A percentile compares a stretch with the other conserved stretches of the same genome.
Conservation (phyloP, 495 filamentous ascomycete genomes). For the Choiromyces venosus region DNA sequence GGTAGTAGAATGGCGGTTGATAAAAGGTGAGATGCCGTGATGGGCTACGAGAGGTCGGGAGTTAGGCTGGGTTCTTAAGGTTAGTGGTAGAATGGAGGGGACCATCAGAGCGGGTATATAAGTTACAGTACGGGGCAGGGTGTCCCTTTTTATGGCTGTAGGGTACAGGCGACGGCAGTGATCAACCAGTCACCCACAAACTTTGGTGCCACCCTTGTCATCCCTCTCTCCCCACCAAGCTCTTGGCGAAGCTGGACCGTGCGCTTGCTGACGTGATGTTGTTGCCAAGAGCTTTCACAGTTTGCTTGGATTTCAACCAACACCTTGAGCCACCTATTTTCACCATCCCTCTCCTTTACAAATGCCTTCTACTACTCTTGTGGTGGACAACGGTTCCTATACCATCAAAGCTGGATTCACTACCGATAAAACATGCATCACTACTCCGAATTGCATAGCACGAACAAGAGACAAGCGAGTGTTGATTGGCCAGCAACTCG, state of each 20-base stretch:
- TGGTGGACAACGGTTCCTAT: conserved; percentile 91
- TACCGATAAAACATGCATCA: conserved; percentile 51
- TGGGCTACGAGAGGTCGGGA: not conserved
- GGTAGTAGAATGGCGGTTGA: conserved; percentile 8
- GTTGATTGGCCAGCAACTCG: conserved; percentile 75
- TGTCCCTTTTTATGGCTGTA: not conserved
- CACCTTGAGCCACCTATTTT: not conserved
- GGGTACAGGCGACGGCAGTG: not conserved
- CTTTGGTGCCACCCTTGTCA: not conserved
- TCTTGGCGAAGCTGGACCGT: not conserved
- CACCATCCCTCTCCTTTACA: not conserved
- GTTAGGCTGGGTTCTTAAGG: conserved; percentile 4
- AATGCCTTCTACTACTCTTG: conserved; percentile 62
- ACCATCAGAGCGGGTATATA: not conserved
- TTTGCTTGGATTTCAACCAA: not conserved
- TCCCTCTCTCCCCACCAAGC: not conserved
- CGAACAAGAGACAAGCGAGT: conserved; percentile 70
- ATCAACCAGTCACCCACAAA: not conserved
- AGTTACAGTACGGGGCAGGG: not conserved
- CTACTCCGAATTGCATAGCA: conserved; percentile 83
- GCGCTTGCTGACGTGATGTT: not conserved
- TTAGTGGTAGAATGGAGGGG: not conserved
- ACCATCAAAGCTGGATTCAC: conserved; percentile 90
- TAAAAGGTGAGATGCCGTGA: not conserved
- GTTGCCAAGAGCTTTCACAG: not conserved